Conservation (phyloP, 768 basidiomycete genomes). For the Russula virescens region DNA sequence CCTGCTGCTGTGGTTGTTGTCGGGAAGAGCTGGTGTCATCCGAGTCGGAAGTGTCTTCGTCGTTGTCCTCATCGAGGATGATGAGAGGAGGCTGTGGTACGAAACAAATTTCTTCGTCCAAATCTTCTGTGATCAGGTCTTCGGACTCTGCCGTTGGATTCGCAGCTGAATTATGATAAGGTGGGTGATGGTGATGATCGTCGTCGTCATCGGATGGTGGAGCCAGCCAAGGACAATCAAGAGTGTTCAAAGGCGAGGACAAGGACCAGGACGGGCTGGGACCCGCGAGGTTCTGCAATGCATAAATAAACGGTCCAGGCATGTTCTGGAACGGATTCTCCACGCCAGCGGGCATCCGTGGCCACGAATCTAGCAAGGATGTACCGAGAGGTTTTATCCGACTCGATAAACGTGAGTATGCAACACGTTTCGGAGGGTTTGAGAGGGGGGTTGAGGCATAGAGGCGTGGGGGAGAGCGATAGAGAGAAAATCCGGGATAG, state of each 20-base stretch:
- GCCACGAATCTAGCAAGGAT: background rate
- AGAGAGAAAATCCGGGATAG: too few relatives aligned
- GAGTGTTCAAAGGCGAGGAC: background rate
- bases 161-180: too few relatives aligned
- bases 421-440: too few relatives aligned
- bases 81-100: too few relatives aligned
- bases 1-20: too few relatives aligned
- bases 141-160: too few relatives aligned
- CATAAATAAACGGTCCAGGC: slow-evolving; percentile 10
- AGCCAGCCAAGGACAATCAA: background rate
- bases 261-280: background rate
- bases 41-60: background rate
- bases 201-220: too few relatives aligned
- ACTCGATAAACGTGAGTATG: background rate
- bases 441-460: background rate
- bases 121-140: background rate
- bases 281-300: slow-evolving; percentile 4
- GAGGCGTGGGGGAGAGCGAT: background rate
- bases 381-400: background rate
- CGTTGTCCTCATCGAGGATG: background rate
- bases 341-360: background rate
- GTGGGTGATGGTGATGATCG: background rate
- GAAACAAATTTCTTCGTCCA: too few relatives aligned
- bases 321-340: slow-evolving; percentile 16
- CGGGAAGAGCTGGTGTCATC: background rate